These are phyloP conservation scores for Fusarium pseudocircinatum DNA, from an alignment of 2,329 filamentous ascomycete species.

Conservation along the genomic window DNA sequence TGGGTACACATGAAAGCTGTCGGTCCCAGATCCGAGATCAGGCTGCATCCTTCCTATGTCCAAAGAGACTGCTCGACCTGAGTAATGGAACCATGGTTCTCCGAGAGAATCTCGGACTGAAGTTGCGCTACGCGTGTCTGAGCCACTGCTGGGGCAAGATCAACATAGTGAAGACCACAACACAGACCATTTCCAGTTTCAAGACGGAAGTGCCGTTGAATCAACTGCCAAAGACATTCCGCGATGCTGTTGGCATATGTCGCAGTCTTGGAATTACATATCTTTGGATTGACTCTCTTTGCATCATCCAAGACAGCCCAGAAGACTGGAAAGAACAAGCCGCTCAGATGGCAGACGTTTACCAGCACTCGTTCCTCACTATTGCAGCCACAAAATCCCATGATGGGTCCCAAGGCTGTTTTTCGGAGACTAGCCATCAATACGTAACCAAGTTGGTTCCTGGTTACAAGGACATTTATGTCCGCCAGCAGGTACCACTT, in stretches of 20 bases:
- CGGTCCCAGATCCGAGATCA: background rate
- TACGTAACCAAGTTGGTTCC: background rate
- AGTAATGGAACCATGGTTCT: background rate
- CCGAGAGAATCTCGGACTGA: accelerated
- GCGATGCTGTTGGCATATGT: background rate
- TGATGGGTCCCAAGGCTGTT: background rate
- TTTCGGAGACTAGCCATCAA: background rate
- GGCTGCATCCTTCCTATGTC: background rate
- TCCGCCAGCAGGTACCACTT: accelerated
- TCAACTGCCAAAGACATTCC: background rate
- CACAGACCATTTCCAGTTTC: accelerated
- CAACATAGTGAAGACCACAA: background rate
- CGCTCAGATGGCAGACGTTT: background rate
- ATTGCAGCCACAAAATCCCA: background rate
- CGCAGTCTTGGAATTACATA: background rate
- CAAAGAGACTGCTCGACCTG: background rate
- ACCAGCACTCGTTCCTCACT: background rate
- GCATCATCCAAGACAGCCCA: background rate
- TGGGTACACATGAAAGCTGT: background rate
- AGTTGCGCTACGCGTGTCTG: background rate
- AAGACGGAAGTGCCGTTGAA: accelerated
- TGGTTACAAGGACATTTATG: background rate
- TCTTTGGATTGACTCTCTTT: background rate
- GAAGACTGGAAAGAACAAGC: background rate
- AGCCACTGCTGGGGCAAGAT: background rate